Base-by-base conservation (phyloP, 495 filamentous ascomycete species). In the Penicillium roqueforti region DNA sequence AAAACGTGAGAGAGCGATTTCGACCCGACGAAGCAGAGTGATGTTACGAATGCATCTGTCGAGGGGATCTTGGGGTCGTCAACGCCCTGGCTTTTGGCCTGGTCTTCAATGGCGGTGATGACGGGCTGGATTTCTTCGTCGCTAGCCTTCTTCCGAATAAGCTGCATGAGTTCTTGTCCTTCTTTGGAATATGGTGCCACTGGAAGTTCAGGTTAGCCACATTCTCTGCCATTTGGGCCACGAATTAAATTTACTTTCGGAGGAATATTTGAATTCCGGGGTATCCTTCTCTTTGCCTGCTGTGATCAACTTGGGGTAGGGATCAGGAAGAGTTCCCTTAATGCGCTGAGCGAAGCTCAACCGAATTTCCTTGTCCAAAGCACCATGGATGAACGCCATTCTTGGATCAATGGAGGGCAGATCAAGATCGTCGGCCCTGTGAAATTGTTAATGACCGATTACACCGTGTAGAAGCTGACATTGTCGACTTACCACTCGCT, bases 1-100 rank as follows among this genome's bases (percentile, higher is more conserved):
- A 98, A 80, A 9, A 97, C 89, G 66, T 98, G 93, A 5, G 92
- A 97, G 10, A 98, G 85, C 0, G 92, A 96, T 68, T 97, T 97
- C 56, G 87, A 87, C 46, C 93, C 93, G 23, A 96, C 85, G 65
- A 83, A 91, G 72, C 92, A 92, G 60, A 99, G 90, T 14, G 88
- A 80, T 0, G 93, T 97, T 53, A 97, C 85, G 54, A 93, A 95
- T 29, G 90, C 90, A 63, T 97, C 93, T 28, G 91, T 96, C 41
- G 89, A 91, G 10, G 85, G 80, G 18, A 95, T 79, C 37, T 91
- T 79, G 2, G 89, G 85, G 47, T 96, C 91, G 0, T 72, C 62
- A 22, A 90, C 76, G 3, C 81, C 82, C 32, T 80, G 73, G 39
- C 82, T 79, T 26, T 80, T 67, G 31, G 92, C 93, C 56, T 86